Percentiles rank a stretch among this genome's conserved stretches.
These are phyloP conservation scores for Teunomyces pallodes DNA, from an alignment of 805 yeast genomes.

Conservation along the genomic window DNA sequence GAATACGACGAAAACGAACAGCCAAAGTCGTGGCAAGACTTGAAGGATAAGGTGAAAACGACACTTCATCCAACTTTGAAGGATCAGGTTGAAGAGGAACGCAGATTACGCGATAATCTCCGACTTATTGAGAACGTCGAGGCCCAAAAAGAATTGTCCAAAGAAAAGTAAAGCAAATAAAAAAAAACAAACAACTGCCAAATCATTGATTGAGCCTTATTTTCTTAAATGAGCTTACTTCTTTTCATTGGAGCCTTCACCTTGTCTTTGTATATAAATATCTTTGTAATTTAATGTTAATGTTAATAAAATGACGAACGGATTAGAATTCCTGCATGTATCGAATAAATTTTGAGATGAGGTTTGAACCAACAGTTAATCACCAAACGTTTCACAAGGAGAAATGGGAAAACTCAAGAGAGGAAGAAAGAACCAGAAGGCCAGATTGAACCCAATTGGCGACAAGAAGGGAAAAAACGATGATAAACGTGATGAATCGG, in stretches of 20 bases:
- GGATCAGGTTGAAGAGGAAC: constrained; percentile 9
- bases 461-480: constrained; percentile 12
- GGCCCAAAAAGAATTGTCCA: constrained; percentile 4
- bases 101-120: constrained; percentile 7
- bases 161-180: not conserved
- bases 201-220: not conserved
- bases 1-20: constrained; percentile 40
- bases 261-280: not conserved
- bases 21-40: constrained; percentile 39
- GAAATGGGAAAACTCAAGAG: constrained; percentile 75
- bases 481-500: constrained; percentile 42
- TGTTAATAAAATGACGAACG: not conserved
- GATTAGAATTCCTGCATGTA: not conserved
- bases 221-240: not conserved
- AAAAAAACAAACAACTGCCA: not conserved
- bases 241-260: no score
- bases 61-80: constrained; percentile 27
- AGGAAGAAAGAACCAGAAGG: constrained; percentile 40
- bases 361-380: not conserved
- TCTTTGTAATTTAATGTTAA: not conserved
- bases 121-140: constrained; percentile 8
- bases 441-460: constrained; percentile 36
- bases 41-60: constrained; percentile 29
- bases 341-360: constrained; percentile 1
- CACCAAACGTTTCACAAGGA: not conserved